Evolutionary conservation across 2,329 filamentous ascomycete genomes (phyloP), one percentile per base, ranked within the genome.

Genomic region (Phoma sp.): DNA sequence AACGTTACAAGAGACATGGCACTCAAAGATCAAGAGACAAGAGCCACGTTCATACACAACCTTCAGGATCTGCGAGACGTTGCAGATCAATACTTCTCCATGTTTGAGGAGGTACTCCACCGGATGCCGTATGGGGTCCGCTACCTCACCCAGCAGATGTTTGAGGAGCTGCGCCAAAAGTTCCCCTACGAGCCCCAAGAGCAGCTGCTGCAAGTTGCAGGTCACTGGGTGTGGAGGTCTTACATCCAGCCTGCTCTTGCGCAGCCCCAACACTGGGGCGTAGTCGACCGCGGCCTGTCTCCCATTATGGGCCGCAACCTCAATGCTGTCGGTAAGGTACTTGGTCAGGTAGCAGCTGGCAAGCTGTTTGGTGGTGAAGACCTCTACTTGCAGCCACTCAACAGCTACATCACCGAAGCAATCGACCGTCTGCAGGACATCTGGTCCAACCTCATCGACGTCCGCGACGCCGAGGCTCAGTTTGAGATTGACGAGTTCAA

Each of bases 401-500:
- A 99, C 74, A 91, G 88, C 43, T 98, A 96, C 73, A 84, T 99
- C 41, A 86, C 84, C 17, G 91, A 97, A 57, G 93, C 93, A 0
- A 88, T 96, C 43, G 88, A 92, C 64, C 85, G 93, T 22, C 81
- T 97, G 55, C 84, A 85, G 29, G 84, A 89, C 12, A 91, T 95
- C 39, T 91, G 90, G 77, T 84, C 83, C 40, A 85, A 89, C 55
- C 70, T 98, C 57, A 91, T 99, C 63, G 86, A 89, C 12, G 90
- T 98, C 12, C 87, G 90, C 13, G 89, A 95, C 67, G 91, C 92
- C 0, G 95, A 99, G 76, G 84, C 86, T 47, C 95, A 95, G 22
- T 99, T 98, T 71, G 93, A 98, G 75, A 97, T 99, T 73, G 95
- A 99, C 72, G 95, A 98, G 74, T 99, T 95, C 84, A 98, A 97